phyloP scores from a whole-genome alignment of 2,329 filamentous ascomycete genomes.

The Colletotrichum karsti region DNA sequence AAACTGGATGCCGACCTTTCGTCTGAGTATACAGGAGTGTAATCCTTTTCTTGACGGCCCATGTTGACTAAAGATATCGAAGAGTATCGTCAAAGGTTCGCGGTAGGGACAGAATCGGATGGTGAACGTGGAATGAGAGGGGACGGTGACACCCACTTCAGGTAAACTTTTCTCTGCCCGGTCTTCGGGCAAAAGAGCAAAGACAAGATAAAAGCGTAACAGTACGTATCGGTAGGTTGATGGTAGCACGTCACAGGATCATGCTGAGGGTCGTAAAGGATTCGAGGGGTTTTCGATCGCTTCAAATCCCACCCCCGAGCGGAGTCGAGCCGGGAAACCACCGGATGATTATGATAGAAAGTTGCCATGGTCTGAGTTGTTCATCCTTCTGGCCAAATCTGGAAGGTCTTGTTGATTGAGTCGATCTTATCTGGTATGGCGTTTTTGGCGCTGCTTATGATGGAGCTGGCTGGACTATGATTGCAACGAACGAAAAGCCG shows the following conservation, averaged over 20 bases:
- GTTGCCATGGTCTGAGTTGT: neutral
- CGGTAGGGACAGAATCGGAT: neutral
- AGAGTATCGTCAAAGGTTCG: neutral
- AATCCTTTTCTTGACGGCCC: neutral
- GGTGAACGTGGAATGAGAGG: neutral
- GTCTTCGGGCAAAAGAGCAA: neutral
- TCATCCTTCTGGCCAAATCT: neutral
- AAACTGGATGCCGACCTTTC: constrained; percentile 6
- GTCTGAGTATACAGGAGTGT: constrained; percentile 3
- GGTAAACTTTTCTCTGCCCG: neutral
- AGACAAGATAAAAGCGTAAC: too few species aligned
- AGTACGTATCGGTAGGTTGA: too few species aligned
- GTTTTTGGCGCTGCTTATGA: neutral
- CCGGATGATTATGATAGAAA: neutral
- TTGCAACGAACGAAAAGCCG: neutral
- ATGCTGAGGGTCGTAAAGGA: neutral
- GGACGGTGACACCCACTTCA: too few species aligned
- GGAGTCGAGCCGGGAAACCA: neutral
- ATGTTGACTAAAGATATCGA: neutral
- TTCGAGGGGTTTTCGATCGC: neutral
- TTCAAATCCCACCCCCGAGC: neutral
- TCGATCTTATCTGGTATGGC: neutral
- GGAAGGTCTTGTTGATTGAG: constrained; percentile 11
- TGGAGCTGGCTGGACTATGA: neutral
- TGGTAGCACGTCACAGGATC: too few species aligned